phyloP scores from a whole-genome alignment of 2,329 filamentous ascomycete species.

The Sarocladium strictum region DNA sequence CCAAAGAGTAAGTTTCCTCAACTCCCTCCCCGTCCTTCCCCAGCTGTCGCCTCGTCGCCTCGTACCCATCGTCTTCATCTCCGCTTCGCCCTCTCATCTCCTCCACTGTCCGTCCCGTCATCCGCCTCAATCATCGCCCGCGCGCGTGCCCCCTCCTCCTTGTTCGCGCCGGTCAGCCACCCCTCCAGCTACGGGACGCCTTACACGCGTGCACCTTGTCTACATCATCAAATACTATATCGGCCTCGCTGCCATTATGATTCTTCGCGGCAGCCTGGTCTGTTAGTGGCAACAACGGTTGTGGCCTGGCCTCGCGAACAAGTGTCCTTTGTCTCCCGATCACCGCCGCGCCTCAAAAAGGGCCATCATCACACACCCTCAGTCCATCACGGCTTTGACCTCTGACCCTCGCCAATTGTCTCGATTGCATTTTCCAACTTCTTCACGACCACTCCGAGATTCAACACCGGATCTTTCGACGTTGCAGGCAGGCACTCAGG shows the following conservation, averaged over 20 bases:
- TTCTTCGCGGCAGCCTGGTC: neutral
- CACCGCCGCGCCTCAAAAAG: neutral
- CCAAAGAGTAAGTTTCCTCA: conserved; percentile 8
- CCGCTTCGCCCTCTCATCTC: neutral
- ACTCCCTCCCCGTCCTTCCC: neutral
- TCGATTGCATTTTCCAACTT: neutral
- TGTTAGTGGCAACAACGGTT: neutral
- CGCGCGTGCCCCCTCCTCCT: conserved; percentile 8
- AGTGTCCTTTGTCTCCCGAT: conserved; percentile 7
- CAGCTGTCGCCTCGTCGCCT: neutral
- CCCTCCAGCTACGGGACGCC: neutral
- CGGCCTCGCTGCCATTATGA: neutral
- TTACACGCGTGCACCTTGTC: neutral
- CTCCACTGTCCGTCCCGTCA: conserved; percentile 2
- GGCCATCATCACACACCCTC: neutral
- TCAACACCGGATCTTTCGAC: neutral
- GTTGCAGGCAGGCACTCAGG: neutral
- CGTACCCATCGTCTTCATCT: neutral
- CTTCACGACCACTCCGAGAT: neutral
- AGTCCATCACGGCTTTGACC: neutral
- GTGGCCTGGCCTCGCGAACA: conserved; percentile 6
- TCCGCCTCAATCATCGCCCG: conserved; percentile 6
- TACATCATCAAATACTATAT: neutral
- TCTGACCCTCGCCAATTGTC: neutral
- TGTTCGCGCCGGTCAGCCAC: conserved; percentile 1